Evolutionary conservation across 768 basidiomycete genomes (phyloP), one percentile per base, ranked within the genome.

Genomic region (Mycena metata): DNA sequence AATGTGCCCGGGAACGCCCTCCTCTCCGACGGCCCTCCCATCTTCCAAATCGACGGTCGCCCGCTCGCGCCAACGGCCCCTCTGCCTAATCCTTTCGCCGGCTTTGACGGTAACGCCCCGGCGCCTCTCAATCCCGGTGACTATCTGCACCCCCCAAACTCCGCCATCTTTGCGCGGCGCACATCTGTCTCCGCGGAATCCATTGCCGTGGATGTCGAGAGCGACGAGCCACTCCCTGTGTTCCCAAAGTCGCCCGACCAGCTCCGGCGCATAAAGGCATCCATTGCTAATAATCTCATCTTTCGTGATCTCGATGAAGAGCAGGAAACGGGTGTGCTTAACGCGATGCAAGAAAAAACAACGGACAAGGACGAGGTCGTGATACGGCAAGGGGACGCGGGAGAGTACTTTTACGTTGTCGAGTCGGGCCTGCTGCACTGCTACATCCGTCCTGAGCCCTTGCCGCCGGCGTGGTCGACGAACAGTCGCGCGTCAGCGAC

Each of bases 221-320:
- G 84, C 67, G 84, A 90, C 72, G 89, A 91, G 69, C 87, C 89
- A 23, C 86, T 93, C 11, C 95, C 95, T 23, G 83, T 91, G 57
- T 93, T 88, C 73, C 84, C 85, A 9, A 99, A 99, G 83, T 85
- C 92, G 16, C 80, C 88, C 2, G 91, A 95, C 71, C 98, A 99
- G 80, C 85, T 96, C 36, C 85, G 86, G 26, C 89, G 97, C 59
- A 98, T 99, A 81, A 93, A 91, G 76, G 83, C 88, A 10, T 94
- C 96, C 54, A 98, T 96, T 70, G 85, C 88, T 35, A 89, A 91
- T 76, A 96, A 96, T 78, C 95, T 99, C 75, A 89, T 98, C 65
- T 99, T 99, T 85, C 89, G 95, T 58, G 96, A 97, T 79, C 89
- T 99, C 16, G 96, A 98, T 72, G 95, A 98, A 74, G 97, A 98